Conservation (phyloP, 768 basidiomycete genomes). For the Russula griseocarnosa region DNA sequence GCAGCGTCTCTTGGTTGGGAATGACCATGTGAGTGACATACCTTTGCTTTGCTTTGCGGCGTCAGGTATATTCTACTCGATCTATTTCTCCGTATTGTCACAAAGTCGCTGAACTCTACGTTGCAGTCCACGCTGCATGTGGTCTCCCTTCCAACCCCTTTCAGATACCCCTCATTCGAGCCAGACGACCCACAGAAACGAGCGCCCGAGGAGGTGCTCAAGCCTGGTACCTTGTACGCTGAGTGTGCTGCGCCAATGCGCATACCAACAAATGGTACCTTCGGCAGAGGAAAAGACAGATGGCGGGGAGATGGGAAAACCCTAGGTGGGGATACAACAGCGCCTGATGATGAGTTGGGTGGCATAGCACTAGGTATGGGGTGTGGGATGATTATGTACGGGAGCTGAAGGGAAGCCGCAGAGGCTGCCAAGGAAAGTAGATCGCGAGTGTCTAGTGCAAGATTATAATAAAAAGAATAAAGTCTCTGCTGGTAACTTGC, state of each 20-base stretch:
- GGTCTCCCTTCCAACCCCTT: slow-evolving; percentile 76
- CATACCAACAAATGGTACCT: slow-evolving; percentile 28
- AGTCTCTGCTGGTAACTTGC: no score
- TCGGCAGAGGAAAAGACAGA: slow-evolving; percentile 29
- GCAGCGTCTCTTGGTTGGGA: slow-evolving; percentile 42
- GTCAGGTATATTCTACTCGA: slow-evolving; percentile 62
- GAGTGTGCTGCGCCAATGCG: slow-evolving; percentile 56
- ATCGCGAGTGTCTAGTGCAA: no score
- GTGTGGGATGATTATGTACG: slow-evolving; percentile 77
- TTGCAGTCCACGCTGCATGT: slow-evolving; percentile 79
- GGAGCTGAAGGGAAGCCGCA: slow-evolving; percentile 55
- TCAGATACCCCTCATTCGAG: slow-evolving; percentile 48
- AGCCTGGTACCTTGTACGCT: slow-evolving; percentile 72
- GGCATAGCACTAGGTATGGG: slow-evolving; percentile 60
- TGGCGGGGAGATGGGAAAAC: slow-evolving; percentile 30
- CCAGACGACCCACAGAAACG: slow-evolving; percentile 22
- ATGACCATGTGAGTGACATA: slow-evolving; percentile 45
- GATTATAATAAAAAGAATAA: no score
- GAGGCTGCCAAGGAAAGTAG: not conserved
- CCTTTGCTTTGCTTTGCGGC: not conserved
- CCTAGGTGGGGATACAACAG: slow-evolving; percentile 36
- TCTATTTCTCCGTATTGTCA: slow-evolving; percentile 62
- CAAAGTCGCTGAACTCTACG: slow-evolving; percentile 60
- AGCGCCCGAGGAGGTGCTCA: slow-evolving; percentile 56
- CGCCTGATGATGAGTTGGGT: slow-evolving; percentile 63